Evolutionary conservation across 352 stramenopile species (phyloP).

Genomic region (Pythium guiyangense): DNA sequence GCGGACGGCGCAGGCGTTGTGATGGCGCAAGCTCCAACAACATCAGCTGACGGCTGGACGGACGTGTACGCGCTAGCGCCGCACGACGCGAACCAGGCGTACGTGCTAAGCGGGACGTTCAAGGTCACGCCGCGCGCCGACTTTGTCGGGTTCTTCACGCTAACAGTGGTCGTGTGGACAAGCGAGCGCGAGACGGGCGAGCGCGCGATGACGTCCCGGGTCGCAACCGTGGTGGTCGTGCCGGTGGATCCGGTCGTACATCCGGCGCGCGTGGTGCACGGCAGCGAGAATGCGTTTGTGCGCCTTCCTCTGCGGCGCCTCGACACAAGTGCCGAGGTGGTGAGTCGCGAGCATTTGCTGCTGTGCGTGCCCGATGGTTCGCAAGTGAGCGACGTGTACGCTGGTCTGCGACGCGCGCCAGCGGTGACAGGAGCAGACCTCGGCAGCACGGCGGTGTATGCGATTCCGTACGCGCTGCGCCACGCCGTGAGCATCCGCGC

Average conservation of each 20-base stretch:
- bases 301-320: conserved; percentile 33
- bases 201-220: too few relatives aligned
- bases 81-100: too few relatives aligned
- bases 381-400: conserved; percentile 33
- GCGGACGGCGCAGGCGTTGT: conserved; percentile 20
- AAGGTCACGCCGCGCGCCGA: too few relatives aligned
- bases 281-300: conserved; percentile 28
- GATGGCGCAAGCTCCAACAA: too few relatives aligned
- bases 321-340: conserved; percentile 27
- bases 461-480: conserved; percentile 27
- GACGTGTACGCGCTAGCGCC: too few relatives aligned
- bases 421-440: conserved; percentile 12
- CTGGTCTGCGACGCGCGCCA: conserved; percentile 19
- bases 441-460: conserved; percentile 24
- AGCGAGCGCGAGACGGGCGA: too few relatives aligned
- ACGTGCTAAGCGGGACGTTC: too few relatives aligned
- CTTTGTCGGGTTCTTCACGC: too few relatives aligned
- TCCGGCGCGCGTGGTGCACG: conserved; percentile 13
- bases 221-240: conserved; percentile 24
- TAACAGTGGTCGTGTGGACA: too few relatives aligned
- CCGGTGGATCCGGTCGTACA: conserved; percentile 22
- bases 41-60: too few relatives aligned
- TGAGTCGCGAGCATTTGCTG: conserved; percentile 29
- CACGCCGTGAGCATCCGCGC: conserved; percentile 25
- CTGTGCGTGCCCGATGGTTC: conserved; percentile 32